Evolutionary conservation across 108 stramenopile species (phyloP).

Genomic region (Epithemia pelagica): DNA sequence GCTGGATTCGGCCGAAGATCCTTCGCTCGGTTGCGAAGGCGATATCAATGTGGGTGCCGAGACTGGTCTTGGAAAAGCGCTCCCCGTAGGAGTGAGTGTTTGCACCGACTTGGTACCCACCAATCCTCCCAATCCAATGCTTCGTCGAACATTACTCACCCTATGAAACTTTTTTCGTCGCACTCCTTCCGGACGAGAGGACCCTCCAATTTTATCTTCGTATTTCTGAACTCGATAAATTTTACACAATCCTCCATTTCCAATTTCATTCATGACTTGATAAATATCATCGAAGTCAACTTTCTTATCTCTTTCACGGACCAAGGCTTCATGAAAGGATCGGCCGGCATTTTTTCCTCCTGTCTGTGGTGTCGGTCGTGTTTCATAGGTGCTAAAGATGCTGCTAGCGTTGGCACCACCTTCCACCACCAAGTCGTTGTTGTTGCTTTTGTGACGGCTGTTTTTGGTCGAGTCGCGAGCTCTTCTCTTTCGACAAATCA

Average conservation of each 20-base stretch:
- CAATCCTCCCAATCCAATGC: neutral
- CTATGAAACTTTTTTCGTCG: conserved; percentile 1
- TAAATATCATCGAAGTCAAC: conserved; percentile 7
- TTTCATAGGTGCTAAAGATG: no score
- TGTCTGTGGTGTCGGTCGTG: no score
- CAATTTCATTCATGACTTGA: conserved; percentile 8
- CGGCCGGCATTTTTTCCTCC: no score
- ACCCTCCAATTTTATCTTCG: conserved; percentile 15
- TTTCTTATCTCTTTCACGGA: conserved; percentile 1
- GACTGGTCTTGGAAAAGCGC: neutral
- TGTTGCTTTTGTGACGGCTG: no score
- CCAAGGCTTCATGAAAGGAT: conserved; percentile 13
- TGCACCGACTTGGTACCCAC: neutral
- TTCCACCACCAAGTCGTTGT: no score
- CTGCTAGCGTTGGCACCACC: no score
- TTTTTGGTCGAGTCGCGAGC: no score
- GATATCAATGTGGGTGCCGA: neutral
- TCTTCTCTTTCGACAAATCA: neutral
- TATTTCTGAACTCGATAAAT: conserved; percentile 10
- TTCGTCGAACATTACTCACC: neutral
- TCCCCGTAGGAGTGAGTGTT: neutral
- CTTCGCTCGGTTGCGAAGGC: neutral
- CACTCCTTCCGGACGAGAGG: conserved; percentile 4
- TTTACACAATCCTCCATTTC: conserved; percentile 7
- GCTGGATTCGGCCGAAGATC: neutral